Conservation (phyloP, 164 flowering plant genomes). For the Macadamia integrifolia region DNA sequence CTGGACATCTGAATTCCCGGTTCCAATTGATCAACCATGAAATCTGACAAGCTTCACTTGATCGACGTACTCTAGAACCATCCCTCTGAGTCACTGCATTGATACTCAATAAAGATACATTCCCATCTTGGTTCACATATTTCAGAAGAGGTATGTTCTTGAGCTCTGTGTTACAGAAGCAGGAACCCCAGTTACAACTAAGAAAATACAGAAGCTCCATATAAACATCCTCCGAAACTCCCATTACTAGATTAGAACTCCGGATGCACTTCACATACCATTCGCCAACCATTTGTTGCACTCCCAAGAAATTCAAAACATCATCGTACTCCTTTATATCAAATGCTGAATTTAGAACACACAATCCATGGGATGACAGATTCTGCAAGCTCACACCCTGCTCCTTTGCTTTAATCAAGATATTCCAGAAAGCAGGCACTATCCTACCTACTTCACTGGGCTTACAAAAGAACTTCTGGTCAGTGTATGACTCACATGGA, state of each 20-base stretch:
- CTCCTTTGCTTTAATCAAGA: slow-evolving; percentile 35
- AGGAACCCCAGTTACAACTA: slow-evolving; percentile 4
- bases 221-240: slow-evolving; percentile 17
- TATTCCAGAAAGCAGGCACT: slow-evolving; percentile 39
- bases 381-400: slow-evolving; percentile 34
- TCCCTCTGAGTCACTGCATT: neutral
- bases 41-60: neutral
- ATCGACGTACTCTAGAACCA: neutral
- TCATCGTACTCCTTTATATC: slow-evolving; percentile 24
- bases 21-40: slow-evolving; percentile 1
- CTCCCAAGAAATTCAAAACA: slow-evolving; percentile 34
- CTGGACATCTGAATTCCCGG: neutral
- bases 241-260: slow-evolving; percentile 37
- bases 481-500: slow-evolving; percentile 35
- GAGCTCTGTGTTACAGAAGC: slow-evolving; percentile 4
- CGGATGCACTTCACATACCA: slow-evolving; percentile 57
- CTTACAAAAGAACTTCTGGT: slow-evolving; percentile 41
- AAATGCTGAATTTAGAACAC: slow-evolving; percentile 34
- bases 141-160: slow-evolving; percentile 12
- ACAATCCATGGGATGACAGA: slow-evolving; percentile 44
- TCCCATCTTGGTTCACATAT: slow-evolving; percentile 7
- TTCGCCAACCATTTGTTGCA: slow-evolving; percentile 27
- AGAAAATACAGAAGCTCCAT: slow-evolving; percentile 14
- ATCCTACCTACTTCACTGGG: slow-evolving; percentile 50
- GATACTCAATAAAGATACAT: slow-evolving; percentile 10